Base-by-base conservation (phyloP, 352 stramenopile species). In the Phytophthora ramorum region DNA sequence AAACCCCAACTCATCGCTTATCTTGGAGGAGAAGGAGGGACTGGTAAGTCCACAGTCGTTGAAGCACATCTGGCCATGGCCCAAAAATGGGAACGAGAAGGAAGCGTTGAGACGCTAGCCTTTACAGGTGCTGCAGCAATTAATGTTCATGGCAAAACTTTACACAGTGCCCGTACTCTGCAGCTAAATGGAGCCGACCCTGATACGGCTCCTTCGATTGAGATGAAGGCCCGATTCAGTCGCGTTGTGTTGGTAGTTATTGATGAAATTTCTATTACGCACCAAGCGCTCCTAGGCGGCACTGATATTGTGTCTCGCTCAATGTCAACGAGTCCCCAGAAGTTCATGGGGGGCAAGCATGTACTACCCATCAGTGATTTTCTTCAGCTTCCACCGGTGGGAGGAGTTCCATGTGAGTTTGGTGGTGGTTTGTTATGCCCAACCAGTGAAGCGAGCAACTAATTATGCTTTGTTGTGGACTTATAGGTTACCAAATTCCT, bases 321-420 rank as follows among this genome's bases (percentile, higher is more conserved):
- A 8, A 65, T 75, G 35, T 63, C 60, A 1, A 24, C 2, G 12
- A 38, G 1, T 2, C 28, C 26, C 0, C 0, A 24, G 0, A 24
- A 65, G 20, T 26, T 69, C 10, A 78, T 81, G 61, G 73, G 69
- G 12, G 63, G 60, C 0, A 71, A 58, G 8, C 67, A 80, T 26
- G 2, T 61, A 0, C 0, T 76, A 0, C 2, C 78, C 0, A 53
- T 41, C 20, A 61, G 62, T 6, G 65, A 81, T 48, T 73, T 53
- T 17, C 10, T 73, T 0, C 71, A 76, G 22, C 17, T 76, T 0
- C 71, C 61, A 10, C 58, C 67, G 1, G 53, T 71, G 0, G 37
- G 5, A 4, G 71, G 58, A 9, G 5, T 7, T 24, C 40, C 37
- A 44, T 73, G 61, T 75, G 53, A 16, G 66, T 54, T 46, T 7